Base-by-base conservation (phyloP, 495 filamentous ascomycete species). In the Neurospora discreta region DNA sequence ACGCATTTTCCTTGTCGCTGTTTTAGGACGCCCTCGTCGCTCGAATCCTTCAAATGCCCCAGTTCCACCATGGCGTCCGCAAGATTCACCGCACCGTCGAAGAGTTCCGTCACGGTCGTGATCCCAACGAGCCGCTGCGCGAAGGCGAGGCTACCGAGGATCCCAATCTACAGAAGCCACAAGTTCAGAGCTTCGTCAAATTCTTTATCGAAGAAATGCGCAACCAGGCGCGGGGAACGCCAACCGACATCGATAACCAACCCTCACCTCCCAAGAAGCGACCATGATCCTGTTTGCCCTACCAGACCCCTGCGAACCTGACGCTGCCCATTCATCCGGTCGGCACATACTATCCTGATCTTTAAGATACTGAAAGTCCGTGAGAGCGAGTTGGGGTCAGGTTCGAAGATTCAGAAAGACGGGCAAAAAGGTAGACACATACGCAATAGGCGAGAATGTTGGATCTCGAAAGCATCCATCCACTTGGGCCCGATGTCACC, bases 21-120 rank as follows among this genome's bases (percentile, higher is more conserved):
- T 5, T 60, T 9, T 60, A 60, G 52, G 52, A 60, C 52, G 52
- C 52, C 52, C 52, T 60, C 20, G 52, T 60, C 52, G 52, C 52
- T 18, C 11, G 15, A 4, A 15, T 84, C 69, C 78, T 84, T 39
- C 79, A 76, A 39, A 79, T 76, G 39, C 79, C 78, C 2, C 18
- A 69, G 7, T 85, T 84, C 72, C 83, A 83, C 46, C 78, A 77
- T 65, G 80, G 79, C 39, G 83, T 85, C 33, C 78, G 76, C 41
- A 74, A 78, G 5, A 80, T 85, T 39, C 82, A 85, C 39, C 75
- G 76, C 11, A 77, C 74, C 8, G 77, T 85, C 30, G 72, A 84
- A 40, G 79, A 84, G 42, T 43, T 76, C n/a, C 75, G 78, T 44
- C 68, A 83, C 68, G 83, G 81, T 9, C 80, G 82, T 6, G 74